Base-by-base conservation (phyloP, 257 asterid genomes). In the Solanum paucissectum region DNA sequence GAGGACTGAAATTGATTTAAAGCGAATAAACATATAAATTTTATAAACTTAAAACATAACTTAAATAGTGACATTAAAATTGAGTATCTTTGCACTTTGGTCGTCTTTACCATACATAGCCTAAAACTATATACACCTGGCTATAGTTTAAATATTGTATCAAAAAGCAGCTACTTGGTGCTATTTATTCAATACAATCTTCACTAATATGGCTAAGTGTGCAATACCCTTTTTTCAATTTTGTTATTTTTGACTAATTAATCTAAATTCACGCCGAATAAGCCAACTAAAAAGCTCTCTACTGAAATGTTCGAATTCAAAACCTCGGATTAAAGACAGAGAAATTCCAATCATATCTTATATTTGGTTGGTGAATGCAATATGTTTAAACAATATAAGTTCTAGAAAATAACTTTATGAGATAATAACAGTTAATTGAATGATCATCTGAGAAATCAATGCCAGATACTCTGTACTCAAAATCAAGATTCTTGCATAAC, bases 401-500 rank as follows among this genome's bases (percentile, higher is more conserved):
- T 52, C 0, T 52, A 1, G 9, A 52, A 52, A 52, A 52, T 69
- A 32, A 29, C 6, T 27, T 62, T 62, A 4, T 25, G 20, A 25
- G 36, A 27, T 27, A 68, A 27, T 6, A 68, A 68, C 37, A 2
- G 32, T 3, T 66, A 12, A 16, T 29, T 27, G 5, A 68, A 4
- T 64, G 36, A 66, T 69, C 21, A 2, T 27, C 2, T 5, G 74
- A 27, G 8, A 66, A 66, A 64, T 64, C 34, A 64, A 64, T 8
- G 7, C 1, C 2, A 33, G 5, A 38, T 29, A 83, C 62, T 49
- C 42, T 4, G 1, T 9, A 2, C 21, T 18, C 3, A 82, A 33
- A 16, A 71, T 71, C 42, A 91, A 89, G 91, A 90, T 84, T 93
- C 89, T 74, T 90, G 95, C 2, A 55, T 92, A 88, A 93, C 83